These are phyloP conservation scores for Talaromyces proteolyticus DNA, from an alignment of 495 filamentous ascomycete genomes.

Conservation along the genomic window DNA sequence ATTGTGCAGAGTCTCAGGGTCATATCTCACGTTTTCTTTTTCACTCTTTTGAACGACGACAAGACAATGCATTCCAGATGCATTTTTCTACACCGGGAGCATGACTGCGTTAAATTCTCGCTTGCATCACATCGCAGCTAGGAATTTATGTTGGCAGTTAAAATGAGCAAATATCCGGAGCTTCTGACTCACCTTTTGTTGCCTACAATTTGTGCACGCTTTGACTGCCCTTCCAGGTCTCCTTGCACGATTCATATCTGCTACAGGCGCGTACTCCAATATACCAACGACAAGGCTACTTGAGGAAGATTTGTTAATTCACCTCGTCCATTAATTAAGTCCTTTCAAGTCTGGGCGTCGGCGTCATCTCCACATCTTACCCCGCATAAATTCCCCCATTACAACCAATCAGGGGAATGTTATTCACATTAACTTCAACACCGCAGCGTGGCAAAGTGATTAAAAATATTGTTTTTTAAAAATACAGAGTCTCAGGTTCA, in stretches of 20 bases:
- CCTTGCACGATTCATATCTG: not conserved
- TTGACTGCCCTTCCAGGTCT: not conserved
- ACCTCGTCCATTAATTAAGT: too few species aligned
- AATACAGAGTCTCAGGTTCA: too few species aligned
- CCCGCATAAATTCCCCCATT: too few species aligned
- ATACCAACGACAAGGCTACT: too few species aligned
- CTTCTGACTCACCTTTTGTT: not conserved
- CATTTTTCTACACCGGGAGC: not conserved
- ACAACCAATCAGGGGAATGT: too few species aligned
- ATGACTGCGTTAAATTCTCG: not conserved
- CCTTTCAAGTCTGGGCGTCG: too few species aligned
- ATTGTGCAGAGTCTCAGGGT: not conserved
- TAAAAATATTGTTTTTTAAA: too few species aligned
- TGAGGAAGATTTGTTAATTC: too few species aligned
- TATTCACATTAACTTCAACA: too few species aligned
- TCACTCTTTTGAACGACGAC: not conserved
- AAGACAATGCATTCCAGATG: not conserved
- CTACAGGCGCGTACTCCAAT: too few species aligned
- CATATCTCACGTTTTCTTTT: not conserved
- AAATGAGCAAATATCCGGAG: not conserved
- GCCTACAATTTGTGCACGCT: not conserved
- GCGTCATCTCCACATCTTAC: too few species aligned
- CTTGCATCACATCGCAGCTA: not conserved
- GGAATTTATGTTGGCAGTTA: not conserved
- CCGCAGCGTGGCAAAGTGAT: too few species aligned